Evolutionary conservation across 768 basidiomycete genomes (phyloP), one percentile per base, ranked within the genome.

Genomic region (Phlebiopsis flavidoalba): DNA sequence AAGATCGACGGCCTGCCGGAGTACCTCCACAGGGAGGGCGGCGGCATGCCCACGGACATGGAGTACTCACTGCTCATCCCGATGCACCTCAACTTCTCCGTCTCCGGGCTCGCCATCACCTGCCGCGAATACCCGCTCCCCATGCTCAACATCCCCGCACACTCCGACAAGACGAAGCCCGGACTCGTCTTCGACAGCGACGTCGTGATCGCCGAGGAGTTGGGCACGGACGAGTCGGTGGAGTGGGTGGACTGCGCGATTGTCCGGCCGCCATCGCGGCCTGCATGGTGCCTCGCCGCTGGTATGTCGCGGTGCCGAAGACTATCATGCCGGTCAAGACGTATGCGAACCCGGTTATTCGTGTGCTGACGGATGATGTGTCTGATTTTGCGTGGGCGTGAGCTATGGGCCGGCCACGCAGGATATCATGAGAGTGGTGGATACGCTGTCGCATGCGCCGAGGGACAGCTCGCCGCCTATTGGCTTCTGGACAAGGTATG

Each of bases 271-370:
- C n/a, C 75, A 83, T 57, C 79, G 82, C 31, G 84, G 83, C 33
- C 70, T 80, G 36, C 75, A 76, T 31, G 83, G 80, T 6, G 77
- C 82, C 31, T 72, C 75, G 1, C 78, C 82, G 5, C 80, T 95
- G n/a, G 51, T 76, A 76, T 24, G 72, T 95, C 45, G 63, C 74
- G 46, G 79, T 96, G 36, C 93, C 94, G 1, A 97, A 95, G 72
- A 95, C 94, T 0, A 88, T 93, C 60, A 96, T 95, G 91, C 90
- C 95, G 0, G 89, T 95, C 66, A 98, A 98, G 74, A 91, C 88
- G 8, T 97, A 95, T 67, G 90, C 91, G 1, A 80, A 82, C 49
- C 92, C 94, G 3, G 73, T 76, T 12, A 80, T 98, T 64, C 79
- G 80, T 19, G 80, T 97, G 52, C 75, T 77, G n/a, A 84, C 88